These are phyloP conservation scores for Russula emetica DNA, from an alignment of 768 basidiomycete genomes.

Conservation along the genomic window DNA sequence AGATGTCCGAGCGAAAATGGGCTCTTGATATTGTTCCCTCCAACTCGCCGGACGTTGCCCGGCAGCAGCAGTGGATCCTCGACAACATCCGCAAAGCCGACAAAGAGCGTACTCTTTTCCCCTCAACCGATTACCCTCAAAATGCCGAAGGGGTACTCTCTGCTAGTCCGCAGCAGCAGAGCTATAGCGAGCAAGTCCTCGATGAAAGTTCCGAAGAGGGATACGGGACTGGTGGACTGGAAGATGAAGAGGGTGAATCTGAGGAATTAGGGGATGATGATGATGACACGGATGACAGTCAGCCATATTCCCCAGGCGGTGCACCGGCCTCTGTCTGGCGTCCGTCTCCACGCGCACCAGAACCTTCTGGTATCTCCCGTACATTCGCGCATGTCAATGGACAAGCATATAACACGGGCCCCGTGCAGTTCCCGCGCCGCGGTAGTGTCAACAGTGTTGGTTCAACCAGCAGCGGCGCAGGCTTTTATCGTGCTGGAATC, in stretches of 20 bases:
- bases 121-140: neutral
- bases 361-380: constrained; percentile 25
- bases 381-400: constrained; percentile 31
- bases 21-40: constrained; percentile 17
- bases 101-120: neutral
- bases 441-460: constrained; percentile 23
- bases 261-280: constrained; percentile 7
- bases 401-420: constrained; percentile 36
- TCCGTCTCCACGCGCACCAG: too few relatives aligned
- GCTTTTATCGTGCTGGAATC: constrained; percentile 27
- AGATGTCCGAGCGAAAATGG: constrained; percentile 27
- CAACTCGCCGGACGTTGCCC: constrained; percentile 26
- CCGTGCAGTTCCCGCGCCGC: constrained; percentile 40
- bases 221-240: constrained; percentile 4
- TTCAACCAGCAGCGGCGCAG: constrained; percentile 15
- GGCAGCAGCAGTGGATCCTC: constrained; percentile 28
- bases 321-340: constrained; percentile 5
- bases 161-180: constrained; percentile 4
- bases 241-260: constrained; percentile 2
- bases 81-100: constrained; percentile 25
- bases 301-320: constrained; percentile 13
- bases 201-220: constrained; percentile 6
- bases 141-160: neutral
- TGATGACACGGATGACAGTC: constrained; percentile 13
- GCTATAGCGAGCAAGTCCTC: constrained; percentile 3